Evolutionary conservation across 1,139 yeast species (phyloP).

Genomic region (Diutina catenulata): DNA sequence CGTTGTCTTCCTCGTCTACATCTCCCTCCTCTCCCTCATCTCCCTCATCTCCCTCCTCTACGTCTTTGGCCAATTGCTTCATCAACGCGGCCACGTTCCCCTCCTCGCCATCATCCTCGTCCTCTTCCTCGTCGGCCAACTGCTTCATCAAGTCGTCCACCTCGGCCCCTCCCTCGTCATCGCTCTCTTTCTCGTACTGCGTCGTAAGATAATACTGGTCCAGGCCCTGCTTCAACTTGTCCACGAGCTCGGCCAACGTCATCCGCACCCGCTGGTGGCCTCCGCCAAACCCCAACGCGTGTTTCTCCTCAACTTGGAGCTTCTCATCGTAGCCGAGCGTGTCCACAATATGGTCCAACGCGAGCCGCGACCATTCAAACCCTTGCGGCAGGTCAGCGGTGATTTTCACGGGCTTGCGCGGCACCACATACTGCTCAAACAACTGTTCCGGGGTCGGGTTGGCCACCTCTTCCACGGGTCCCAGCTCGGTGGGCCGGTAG

Average conservation of each 20-base stretch:
- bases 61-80: slow-evolving; percentile 8
- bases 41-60: slow-evolving; percentile 6
- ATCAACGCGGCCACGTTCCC: slow-evolving; percentile 6
- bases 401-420: slow-evolving; percentile 29
- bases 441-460: slow-evolving; percentile 10
- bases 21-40: slow-evolving; percentile 5
- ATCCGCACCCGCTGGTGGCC: slow-evolving; percentile 41
- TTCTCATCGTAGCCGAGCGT: slow-evolving; percentile 19
- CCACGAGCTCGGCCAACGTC: slow-evolving; percentile 35
- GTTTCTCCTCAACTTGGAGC: slow-evolving; percentile 46
- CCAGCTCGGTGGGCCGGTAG: background rate
- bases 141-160: slow-evolving; percentile 9
- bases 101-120: slow-evolving; percentile 13
- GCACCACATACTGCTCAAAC: slow-evolving; percentile 17
- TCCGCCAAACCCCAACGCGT: slow-evolving; percentile 53
- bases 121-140: slow-evolving; percentile 8
- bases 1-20: slow-evolving; percentile 7
- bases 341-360: slow-evolving; percentile 21
- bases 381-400: slow-evolving; percentile 14
- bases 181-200: slow-evolving; percentile 38
- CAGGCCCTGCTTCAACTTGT: slow-evolving; percentile 25
- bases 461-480: slow-evolving; percentile 7
- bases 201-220: slow-evolving; percentile 50
- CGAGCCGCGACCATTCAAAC: slow-evolving; percentile 15
- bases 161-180: slow-evolving; percentile 6